Conservation (phyloP, 108 stramenopile species). For the Parmales sp. region DNA sequence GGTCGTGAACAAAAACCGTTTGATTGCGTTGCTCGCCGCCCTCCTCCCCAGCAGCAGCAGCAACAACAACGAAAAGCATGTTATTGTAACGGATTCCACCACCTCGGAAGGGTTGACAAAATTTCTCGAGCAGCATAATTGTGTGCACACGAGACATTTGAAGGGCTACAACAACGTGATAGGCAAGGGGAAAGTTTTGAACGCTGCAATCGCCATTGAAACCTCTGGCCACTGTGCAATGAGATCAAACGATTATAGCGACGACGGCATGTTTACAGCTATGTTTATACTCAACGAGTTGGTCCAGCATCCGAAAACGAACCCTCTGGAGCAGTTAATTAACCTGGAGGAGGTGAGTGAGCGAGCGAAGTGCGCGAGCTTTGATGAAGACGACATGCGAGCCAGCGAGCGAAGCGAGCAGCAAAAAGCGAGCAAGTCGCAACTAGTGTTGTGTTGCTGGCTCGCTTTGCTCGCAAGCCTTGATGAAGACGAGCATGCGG, state of each 20-base stretch:
- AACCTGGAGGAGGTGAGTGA: too few relatives aligned
- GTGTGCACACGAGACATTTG: conserved; percentile 56
- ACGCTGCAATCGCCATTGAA: conserved; percentile 69
- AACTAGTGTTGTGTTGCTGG: too few relatives aligned
- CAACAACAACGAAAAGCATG: conserved; percentile 43
- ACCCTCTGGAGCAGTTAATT: too few relatives aligned
- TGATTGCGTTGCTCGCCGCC: conserved; percentile 64
- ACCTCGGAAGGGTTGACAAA: conserved; percentile 56
- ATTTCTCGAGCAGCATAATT: conserved; percentile 46
- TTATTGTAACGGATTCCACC: conserved; percentile 68
- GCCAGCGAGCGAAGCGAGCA: too few relatives aligned
- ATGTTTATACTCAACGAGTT: too few relatives aligned
- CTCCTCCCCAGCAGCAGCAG: too few relatives aligned
- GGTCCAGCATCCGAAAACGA: too few relatives aligned
- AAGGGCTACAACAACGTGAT: conserved; percentile 77
- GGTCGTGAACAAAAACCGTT: conserved; percentile 62
- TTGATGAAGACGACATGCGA: too few relatives aligned
- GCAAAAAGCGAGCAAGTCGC: too few relatives aligned
- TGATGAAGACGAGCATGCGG: too few relatives aligned
- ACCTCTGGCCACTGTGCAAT: conserved; percentile 72
- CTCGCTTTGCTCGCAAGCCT: too few relatives aligned
- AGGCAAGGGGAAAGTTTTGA: conserved; percentile 51
- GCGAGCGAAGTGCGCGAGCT: too few relatives aligned
- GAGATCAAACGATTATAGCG: conserved; percentile 63
- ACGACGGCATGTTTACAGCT: conserved; percentile 78